Evolutionary conservation across 1,139 yeast genomes (phyloP), one percentile per base, ranked within the genome.

Genomic region (Tardiomyces digboiensis): DNA sequence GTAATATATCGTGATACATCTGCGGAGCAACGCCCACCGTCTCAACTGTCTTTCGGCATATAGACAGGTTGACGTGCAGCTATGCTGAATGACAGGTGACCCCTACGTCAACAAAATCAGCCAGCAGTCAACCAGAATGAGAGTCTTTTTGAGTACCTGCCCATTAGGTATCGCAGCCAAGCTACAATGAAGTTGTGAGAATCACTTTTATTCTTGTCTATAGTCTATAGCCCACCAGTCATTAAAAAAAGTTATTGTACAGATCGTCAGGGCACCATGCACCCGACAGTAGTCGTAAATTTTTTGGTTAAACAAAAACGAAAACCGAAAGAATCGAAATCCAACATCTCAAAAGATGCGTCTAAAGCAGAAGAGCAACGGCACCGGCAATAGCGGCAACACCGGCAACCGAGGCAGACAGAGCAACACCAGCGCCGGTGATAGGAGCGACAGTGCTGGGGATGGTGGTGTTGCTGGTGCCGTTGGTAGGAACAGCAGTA

Each of bases 351-450:
- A 13, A 21, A 19, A 33, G 42, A 18, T 21, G 19, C 14, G 33
- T 19, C 26, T 44, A 44, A 14, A 39, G 42, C 22, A 39, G 16
- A 20, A 39, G 26, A 33, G 40, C 44, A 19, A 29, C 42, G 18
- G 36, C 42, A 21, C 41, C 44, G 14, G 23, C 38, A 2, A 38
- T 44, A 16, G 41, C 39, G 21, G 44, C 47, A 20, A 37, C 42
- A 29, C 29, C 39, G 19, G 29, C 40, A 20, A 20, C 19, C 21
- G 19, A 19, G 21, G 22, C 41, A n/a, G 42, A 40, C 14, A n/a
- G 19, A 33, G 40, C 41, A 19, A n/a, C 20, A 6, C 18, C 38
- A 22, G 41, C 39, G 26, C 40, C 43, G 38, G 37, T 36, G 37
- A 20, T 29, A 29, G 14, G 13, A 14, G 38, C 29, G 14, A 41